Conservation (phyloP, 345 rosid genomes). For the Cardiospermum halicacabum region DNA sequence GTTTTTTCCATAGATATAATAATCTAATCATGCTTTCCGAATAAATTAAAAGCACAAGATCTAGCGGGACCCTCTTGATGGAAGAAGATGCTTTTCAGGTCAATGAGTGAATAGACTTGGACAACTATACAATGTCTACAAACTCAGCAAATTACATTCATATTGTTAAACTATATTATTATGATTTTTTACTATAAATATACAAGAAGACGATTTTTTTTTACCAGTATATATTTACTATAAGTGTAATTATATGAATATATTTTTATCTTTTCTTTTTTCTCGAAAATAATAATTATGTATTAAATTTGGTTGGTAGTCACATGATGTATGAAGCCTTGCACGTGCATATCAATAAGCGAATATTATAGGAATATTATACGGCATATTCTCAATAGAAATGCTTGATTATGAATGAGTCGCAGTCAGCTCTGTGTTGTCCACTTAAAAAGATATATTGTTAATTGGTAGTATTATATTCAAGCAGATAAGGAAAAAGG, state of each 20-base stretch:
- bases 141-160: too few species aligned
- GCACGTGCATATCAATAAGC: conserved; percentile 7
- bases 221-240: too few species aligned
- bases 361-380: conserved; percentile 16
- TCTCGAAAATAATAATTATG: too few species aligned
- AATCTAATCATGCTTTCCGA: too few species aligned
- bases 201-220: too few species aligned
- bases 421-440: neutral
- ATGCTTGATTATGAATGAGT: too few species aligned
- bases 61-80: conserved; percentile 11
- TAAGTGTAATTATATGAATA: too few species aligned
- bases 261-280: too few species aligned
- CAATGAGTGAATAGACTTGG: neutral
- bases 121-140: neutral
- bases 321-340: conserved; percentile 5
- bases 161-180: too few species aligned
- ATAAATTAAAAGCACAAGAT: neutral
- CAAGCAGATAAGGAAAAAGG: neutral
- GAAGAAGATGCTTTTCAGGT: neutral
- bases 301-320: neutral
- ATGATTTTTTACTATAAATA: too few species aligned
- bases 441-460: neutral
- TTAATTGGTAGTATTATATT: too few species aligned
- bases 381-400: conserved; percentile 4
- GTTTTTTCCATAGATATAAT: neutral